These are phyloP conservation scores for Xylaria sp. DNA, from an alignment of 2,329 filamentous ascomycete species.

Conservation along the genomic window DNA sequence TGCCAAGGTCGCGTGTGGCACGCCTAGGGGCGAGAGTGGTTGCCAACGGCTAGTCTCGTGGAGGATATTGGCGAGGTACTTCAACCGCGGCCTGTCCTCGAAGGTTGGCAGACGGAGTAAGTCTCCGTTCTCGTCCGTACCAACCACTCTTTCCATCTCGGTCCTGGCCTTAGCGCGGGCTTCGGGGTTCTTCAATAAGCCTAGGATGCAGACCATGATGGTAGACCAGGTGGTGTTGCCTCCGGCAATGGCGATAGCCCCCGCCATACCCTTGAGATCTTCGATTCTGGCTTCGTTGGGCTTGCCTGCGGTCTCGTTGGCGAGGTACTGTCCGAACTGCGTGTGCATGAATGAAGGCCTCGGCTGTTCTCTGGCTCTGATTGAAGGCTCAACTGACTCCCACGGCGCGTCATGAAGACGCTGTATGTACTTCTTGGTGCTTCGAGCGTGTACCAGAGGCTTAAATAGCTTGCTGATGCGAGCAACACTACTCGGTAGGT, in stretches of 20 bases:
- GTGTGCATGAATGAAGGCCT: slow-evolving; percentile 34
- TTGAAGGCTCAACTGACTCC: slow-evolving; percentile 29
- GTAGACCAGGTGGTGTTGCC: slow-evolving; percentile 51
- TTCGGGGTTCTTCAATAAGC: slow-evolving; percentile 54
- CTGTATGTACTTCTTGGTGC: slow-evolving; percentile 26
- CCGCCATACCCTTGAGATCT: slow-evolving; percentile 35
- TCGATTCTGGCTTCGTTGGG: slow-evolving; percentile 34
- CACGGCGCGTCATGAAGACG: slow-evolving; percentile 34
- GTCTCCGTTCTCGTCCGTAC: slow-evolving; percentile 40
- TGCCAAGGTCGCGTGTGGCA: slow-evolving; percentile 55
- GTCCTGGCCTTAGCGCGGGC: slow-evolving; percentile 51
- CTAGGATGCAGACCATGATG: slow-evolving; percentile 52
- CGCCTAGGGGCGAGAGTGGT: slow-evolving; percentile 51
- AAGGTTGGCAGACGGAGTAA: slow-evolving; percentile 50
- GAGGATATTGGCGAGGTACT: slow-evolving; percentile 54
- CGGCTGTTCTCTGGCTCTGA: slow-evolving; percentile 18
- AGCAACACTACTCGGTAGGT: slow-evolving; percentile 20
- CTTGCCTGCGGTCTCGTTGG: slow-evolving; percentile 24
- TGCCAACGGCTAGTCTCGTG: slow-evolving; percentile 55
- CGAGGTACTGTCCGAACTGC: slow-evolving; percentile 32
- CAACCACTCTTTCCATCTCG: slow-evolving; percentile 54
- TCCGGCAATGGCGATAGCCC: slow-evolving; percentile 40
- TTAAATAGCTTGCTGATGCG: slow-evolving; percentile 27
- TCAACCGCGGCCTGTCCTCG: slow-evolving; percentile 50
- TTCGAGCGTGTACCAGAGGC: slow-evolving; percentile 29